phyloP scores from a whole-genome alignment of 345 rosid species.

The Boechera stricta region DNA sequence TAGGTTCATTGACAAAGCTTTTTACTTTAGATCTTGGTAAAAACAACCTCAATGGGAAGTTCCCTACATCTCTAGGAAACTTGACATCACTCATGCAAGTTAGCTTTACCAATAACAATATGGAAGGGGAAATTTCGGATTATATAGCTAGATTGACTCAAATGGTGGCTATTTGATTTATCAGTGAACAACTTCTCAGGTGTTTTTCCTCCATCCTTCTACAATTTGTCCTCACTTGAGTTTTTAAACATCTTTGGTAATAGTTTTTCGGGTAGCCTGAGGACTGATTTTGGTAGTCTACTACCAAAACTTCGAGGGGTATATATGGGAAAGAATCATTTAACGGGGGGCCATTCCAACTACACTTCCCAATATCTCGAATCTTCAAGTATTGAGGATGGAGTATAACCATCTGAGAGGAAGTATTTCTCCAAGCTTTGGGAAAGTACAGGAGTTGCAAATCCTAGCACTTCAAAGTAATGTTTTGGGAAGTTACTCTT shows the following conservation, averaged over 20 bases:
- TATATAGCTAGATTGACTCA: not conserved
- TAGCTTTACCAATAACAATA: not conserved
- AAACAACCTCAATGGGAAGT: not conserved
- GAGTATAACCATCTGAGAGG: not conserved
- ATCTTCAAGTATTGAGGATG: not conserved
- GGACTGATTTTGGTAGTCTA: conserved; percentile 3
- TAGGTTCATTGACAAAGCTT: conserved; percentile 20
- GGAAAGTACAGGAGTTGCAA: not conserved
- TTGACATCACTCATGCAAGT: not conserved
- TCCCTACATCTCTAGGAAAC: conserved; percentile 31
- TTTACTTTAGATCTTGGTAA: not conserved
- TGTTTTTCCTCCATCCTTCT: not conserved
- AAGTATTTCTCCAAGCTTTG: conserved; percentile 12
- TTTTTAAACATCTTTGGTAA: not conserved
- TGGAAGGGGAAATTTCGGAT: not conserved
- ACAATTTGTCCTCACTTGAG: conserved; percentile 26
- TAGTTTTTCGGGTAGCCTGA: conserved; percentile 3
- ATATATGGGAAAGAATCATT: not conserved
- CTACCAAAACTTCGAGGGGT: not conserved
- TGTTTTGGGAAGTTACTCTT: not conserved
- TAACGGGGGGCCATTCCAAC: not conserved
- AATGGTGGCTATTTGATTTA: rapidly evolving
- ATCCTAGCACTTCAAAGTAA: not conserved
- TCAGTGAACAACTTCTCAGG: not conserved
- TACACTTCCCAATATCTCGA: conserved; percentile 3